These are phyloP conservation scores for Verticillium tricorpus DNA, from an alignment of 2,329 filamentous ascomycete genomes.

Conservation along the genomic window DNA sequence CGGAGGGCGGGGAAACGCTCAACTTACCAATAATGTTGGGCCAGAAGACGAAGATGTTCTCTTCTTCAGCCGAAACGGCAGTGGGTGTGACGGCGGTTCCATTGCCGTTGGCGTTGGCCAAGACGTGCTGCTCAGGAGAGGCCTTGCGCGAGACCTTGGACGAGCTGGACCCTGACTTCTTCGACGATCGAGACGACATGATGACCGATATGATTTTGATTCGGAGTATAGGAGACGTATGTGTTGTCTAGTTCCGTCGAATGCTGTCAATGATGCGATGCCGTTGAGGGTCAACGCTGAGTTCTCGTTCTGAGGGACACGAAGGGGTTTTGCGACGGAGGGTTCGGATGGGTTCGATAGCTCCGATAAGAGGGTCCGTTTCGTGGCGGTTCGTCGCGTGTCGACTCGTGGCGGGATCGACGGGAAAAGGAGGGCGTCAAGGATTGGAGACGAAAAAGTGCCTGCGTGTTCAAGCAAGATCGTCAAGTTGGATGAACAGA, in stretches of 20 bases:
- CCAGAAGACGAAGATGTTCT: constrained; percentile 80
- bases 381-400: background rate
- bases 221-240: background rate
- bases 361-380: background rate
- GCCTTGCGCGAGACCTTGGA: constrained; percentile 3
- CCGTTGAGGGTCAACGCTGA: background rate
- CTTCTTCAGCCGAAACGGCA: constrained; percentile 31
- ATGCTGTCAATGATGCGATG: background rate
- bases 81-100: constrained; percentile 25
- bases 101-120: constrained; percentile 30
- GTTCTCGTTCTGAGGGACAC: background rate
- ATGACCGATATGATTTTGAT: background rate
- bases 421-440: background rate
- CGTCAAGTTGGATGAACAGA: background rate
- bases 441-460: background rate
- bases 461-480: background rate
- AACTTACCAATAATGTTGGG: constrained; percentile 74
- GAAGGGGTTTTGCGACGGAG: background rate
- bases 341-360: background rate
- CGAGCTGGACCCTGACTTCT: background rate
- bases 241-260: background rate
- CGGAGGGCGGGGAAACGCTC: background rate
- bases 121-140: background rate
- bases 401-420: background rate
- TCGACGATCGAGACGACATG: background rate